These are phyloP conservation scores for Eimeria tenella DNA, from an alignment of 169 alveolate species.

Conservation along the genomic window DNA sequence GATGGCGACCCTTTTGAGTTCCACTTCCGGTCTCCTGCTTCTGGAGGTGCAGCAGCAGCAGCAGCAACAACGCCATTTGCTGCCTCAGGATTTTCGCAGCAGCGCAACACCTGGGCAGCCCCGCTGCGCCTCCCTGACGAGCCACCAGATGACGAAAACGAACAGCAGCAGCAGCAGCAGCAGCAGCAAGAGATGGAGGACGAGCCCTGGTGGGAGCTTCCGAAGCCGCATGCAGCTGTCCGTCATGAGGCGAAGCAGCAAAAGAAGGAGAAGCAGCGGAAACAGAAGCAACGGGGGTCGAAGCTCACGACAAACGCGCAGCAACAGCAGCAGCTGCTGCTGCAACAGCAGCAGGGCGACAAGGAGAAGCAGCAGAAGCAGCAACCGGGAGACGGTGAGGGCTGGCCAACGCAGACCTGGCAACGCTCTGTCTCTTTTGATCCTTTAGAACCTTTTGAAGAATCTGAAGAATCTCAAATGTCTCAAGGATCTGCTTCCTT, in stretches of 20 bases:
- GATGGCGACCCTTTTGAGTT: conserved; percentile 40
- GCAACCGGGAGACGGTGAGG: neutral
- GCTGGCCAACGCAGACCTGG: neutral
- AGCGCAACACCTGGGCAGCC: conserved; percentile 4
- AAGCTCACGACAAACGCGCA: neutral
- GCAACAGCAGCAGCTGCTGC: neutral
- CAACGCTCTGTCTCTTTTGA: conserved; percentile 4
- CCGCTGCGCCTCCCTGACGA: conserved; percentile 47
- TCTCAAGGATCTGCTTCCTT: neutral
- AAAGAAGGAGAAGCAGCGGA: neutral
- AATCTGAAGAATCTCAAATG: neutral
- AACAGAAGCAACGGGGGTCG: neutral
- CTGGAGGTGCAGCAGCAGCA: conserved; percentile 7
- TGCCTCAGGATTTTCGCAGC: neutral
- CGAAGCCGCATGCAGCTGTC: neutral
- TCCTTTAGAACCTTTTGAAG: neutral
- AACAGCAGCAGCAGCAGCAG: conserved; percentile 27
- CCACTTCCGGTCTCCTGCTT: conserved; percentile 3
- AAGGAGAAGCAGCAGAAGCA: neutral
- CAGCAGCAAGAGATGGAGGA: neutral
- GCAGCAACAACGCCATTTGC: conserved; percentile 1
- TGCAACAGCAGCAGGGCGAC: neutral
- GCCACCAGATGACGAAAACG: neutral
- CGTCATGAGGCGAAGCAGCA: neutral
- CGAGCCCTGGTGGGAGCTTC: conserved; percentile 2